Conservation (phyloP, 2,329 filamentous ascomycete species). For the Trichoderma atrobrunneum region DNA sequence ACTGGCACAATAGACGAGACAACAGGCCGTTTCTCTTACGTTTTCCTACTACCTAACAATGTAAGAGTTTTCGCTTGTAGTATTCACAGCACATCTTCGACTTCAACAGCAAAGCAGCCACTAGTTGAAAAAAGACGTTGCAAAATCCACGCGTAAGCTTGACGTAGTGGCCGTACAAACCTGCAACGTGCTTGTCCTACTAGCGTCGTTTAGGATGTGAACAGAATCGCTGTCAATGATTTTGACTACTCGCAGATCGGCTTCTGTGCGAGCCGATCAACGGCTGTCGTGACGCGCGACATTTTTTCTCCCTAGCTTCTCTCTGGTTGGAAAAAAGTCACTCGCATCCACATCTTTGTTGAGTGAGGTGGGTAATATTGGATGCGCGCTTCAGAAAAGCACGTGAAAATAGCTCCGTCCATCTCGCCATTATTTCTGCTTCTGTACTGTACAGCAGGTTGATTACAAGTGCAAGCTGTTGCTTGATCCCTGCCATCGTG, state of each 20-base stretch:
- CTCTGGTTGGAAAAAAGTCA: not conserved
- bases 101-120: not conserved
- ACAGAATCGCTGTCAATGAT: not conserved
- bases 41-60: not conserved
- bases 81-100: not conserved
- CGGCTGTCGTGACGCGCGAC: slow-evolving; percentile 13
- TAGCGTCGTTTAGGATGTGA: not conserved
- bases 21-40: not conserved
- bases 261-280: not conserved
- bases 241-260: slow-evolving; percentile 6
- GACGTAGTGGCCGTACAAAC: slow-evolving; percentile 1
- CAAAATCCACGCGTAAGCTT: slow-evolving; percentile 5
- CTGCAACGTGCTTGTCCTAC: not conserved
- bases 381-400: not conserved
- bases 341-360: slow-evolving; percentile 2
- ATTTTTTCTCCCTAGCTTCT: not conserved
- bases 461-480: not conserved
- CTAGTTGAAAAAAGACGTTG: not conserved
- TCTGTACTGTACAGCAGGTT: not conserved
- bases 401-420: slow-evolving; percentile 5
- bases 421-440: not conserved
- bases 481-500: not conserved
- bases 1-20: not conserved
- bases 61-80: not conserved
- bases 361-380: slow-evolving; percentile 1